Base-by-base conservation (phyloP, 805 yeast species). In the Priceomyces medius region DNA sequence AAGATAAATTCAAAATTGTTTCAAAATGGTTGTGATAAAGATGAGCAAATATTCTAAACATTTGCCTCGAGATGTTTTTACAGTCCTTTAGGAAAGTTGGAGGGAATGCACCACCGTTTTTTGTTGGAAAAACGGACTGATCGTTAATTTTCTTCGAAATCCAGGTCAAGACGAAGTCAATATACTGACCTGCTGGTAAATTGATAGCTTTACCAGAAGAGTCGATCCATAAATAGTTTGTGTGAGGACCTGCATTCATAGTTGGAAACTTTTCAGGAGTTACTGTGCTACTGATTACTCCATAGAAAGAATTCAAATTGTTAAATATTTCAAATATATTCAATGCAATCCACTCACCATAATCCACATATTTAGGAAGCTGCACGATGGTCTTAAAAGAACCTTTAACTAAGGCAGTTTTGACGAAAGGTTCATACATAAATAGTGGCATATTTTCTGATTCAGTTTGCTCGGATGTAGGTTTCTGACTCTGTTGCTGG, bases 31-130 rank as follows among this genome's bases (percentile, higher is more conserved):
- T 88, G 65, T 88, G 87, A 61, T 90, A 93, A 28, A 93, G 81
- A 58, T 90, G 96, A 3, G 99, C 99, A 66, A 91, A 90, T 12
- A 93, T 87, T 51, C 98, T 77, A 58, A 93, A 89, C 88, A 93
- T 85, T 59, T 93, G 98, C 48, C 89, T 74, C 58, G 83, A 82
- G 16, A 93, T 90, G 58, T 89, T 87, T 54, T 85, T 89, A 36
- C 93, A 81, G 53, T 88, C 95, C 55, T 83, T 79, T 43, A 81
- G 62, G 55, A 93, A 89, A 41, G 81, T 83, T 2, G 88, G 86
- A 5, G 98, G 97, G 58, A 93, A 93, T 1, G 97, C 89, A 46
- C 77, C 79, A 8, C 96, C 96, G 47, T 81, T 82, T 47, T 87
- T 85, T 0, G 98, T 93, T 3, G 99, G 99, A 56, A 93, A 93